These are phyloP conservation scores for Diplodia scrobiculata DNA, from an alignment of 2,329 filamentous ascomycete species.

Conservation along the genomic window DNA sequence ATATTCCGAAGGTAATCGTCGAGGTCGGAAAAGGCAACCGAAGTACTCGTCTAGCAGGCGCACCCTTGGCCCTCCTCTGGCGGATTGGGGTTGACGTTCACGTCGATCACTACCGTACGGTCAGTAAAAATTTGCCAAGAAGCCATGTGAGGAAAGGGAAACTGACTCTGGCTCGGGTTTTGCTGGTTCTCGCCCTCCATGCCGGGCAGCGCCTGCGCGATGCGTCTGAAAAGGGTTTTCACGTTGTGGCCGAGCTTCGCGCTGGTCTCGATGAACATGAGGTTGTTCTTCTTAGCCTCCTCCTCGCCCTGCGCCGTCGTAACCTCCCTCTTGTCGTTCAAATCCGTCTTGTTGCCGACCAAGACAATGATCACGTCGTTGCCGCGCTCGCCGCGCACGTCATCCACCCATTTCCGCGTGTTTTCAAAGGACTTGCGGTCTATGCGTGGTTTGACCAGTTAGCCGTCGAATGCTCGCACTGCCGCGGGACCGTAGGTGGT, in stretches of 20 bases:
- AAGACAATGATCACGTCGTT: slow-evolving; percentile 99
- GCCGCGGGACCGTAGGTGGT: background rate
- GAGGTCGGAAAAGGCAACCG: slow-evolving; percentile 5
- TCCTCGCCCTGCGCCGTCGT: slow-evolving; percentile 96
- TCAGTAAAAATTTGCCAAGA: slow-evolving; percentile 35
- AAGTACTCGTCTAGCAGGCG: slow-evolving; percentile 39
- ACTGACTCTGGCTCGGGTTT: slow-evolving; percentile 77
- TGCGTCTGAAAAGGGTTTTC: slow-evolving; percentile 94
- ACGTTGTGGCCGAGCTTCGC: slow-evolving; percentile 98
- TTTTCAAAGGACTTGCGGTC: slow-evolving; percentile 97
- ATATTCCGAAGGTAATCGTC: slow-evolving; percentile 21
- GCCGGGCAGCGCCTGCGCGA: slow-evolving; percentile 93
- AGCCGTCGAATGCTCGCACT: slow-evolving; percentile 10
- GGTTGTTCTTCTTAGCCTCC: slow-evolving; percentile 94
- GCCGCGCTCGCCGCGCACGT: slow-evolving; percentile 91
- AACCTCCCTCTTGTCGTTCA: slow-evolving; percentile 97
- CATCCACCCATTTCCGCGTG: slow-evolving; percentile 99
- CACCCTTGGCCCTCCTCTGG: slow-evolving; percentile 36
- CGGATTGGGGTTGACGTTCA: slow-evolving; percentile 73
- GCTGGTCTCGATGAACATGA: slow-evolving; percentile 99
- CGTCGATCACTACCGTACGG: slow-evolving; percentile 74
- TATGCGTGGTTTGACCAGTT: slow-evolving; percentile 39
- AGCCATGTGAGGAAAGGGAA: background rate
- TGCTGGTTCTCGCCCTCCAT: slow-evolving; percentile 91
- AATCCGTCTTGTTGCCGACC: slow-evolving; percentile 98